Evolutionary conservation across 768 basidiomycete species (phyloP).

Genomic region (Lactifluus volemus): DNA sequence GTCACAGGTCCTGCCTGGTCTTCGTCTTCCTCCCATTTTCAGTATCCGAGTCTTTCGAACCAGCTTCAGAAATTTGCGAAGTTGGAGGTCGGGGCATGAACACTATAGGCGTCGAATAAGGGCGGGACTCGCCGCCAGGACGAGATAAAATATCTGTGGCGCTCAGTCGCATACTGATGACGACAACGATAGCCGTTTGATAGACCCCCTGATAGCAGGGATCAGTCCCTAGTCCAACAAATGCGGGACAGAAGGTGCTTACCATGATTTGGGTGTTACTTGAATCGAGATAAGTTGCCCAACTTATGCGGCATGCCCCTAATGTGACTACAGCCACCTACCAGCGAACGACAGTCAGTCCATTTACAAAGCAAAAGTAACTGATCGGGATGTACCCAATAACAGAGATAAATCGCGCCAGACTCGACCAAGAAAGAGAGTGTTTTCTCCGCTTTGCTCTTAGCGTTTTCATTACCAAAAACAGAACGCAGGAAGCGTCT

Average conservation of each 20-base stretch:
- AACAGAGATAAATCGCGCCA: not conserved
- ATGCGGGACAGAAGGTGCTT: not conserved
- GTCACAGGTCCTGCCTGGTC: not conserved
- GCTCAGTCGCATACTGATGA: slow-evolving; percentile 7
- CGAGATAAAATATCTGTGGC: not conserved
- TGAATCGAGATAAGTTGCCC: not conserved
- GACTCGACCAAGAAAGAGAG: slow-evolving; percentile 7
- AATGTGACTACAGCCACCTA: not conserved
- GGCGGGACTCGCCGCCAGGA: not conserved
- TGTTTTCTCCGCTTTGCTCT: not conserved
- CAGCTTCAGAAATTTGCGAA: not conserved
- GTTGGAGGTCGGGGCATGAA: not conserved
- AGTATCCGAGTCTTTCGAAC: not conserved
- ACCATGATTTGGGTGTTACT: slow-evolving; percentile 4
- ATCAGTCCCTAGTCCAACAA: not conserved
- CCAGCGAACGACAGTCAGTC: not conserved
- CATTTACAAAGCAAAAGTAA: not conserved
- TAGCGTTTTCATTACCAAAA: not conserved
- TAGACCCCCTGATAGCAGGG: slow-evolving; percentile 1
- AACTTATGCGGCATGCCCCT: not conserved
- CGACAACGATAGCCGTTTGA: slow-evolving; percentile 2
- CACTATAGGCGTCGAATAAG: not conserved
- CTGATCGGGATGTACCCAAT: not conserved
- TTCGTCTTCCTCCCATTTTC: not conserved
- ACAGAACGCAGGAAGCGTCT: not conserved